Conservation (phyloP, 2,329 filamentous ascomycete genomes). For the Acarospora socialis region DNA sequence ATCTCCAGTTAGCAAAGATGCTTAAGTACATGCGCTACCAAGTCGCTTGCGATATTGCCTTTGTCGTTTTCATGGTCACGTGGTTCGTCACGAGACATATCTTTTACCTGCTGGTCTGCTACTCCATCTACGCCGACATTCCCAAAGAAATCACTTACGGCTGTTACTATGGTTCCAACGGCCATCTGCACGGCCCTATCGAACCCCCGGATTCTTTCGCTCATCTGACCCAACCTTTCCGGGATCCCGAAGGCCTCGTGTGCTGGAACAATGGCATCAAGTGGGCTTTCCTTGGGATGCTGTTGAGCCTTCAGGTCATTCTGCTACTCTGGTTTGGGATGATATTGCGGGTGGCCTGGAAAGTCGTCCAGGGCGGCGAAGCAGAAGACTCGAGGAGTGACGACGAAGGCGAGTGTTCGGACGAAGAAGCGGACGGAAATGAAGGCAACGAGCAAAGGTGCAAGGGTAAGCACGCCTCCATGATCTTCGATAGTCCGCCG, state of each 20-base stretch:
- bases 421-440: slow-evolving; percentile 8
- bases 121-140: slow-evolving; percentile 60
- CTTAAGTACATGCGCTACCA: slow-evolving; percentile 77
- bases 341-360: slow-evolving; percentile 70
- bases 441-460: slow-evolving; percentile 34
- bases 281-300: slow-evolving; percentile 60
- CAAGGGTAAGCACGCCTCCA: slow-evolving; percentile 22
- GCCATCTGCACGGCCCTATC: slow-evolving; percentile 41
- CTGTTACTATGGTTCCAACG: slow-evolving; percentile 52
- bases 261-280: slow-evolving; percentile 67
- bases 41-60: slow-evolving; percentile 63
- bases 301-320: slow-evolving; percentile 65
- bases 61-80: slow-evolving; percentile 52
- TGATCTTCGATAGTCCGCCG: slow-evolving; percentile 19
- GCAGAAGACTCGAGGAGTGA: slow-evolving; percentile 84
- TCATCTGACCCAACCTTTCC: slow-evolving; percentile 62
- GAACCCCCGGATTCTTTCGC: slow-evolving; percentile 36
- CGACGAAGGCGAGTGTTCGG: slow-evolving; percentile 51
- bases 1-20: slow-evolving; percentile 64
- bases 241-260: slow-evolving; percentile 54
- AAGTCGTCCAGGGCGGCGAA: slow-evolving; percentile 59
- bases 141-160: slow-evolving; percentile 48
- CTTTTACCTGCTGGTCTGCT: slow-evolving; percentile 64
- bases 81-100: slow-evolving; percentile 80
- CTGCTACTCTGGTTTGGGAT: slow-evolving; percentile 80